Conservation (phyloP, 208 protist genomes). For the Trypanosoma cruzi region DNA sequence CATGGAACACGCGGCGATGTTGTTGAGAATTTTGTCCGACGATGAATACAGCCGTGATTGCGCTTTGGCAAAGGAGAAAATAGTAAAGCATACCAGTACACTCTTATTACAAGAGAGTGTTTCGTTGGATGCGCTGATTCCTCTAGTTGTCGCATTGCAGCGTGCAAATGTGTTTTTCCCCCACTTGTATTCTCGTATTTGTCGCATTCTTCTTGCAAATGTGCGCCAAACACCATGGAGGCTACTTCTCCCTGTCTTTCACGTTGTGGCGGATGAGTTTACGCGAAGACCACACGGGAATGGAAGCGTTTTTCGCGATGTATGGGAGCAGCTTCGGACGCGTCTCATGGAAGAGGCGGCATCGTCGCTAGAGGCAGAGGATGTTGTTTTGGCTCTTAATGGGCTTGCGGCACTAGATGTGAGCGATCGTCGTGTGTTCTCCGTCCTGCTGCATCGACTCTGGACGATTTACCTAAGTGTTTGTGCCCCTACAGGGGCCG, state of each 20-base stretch:
- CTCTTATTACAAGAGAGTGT: constrained; percentile 28
- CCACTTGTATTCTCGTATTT: constrained; percentile 67
- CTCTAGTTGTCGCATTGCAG: constrained; percentile 46
- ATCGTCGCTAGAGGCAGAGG: constrained; percentile 25
- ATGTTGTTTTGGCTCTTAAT: constrained; percentile 60
- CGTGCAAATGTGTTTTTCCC: constrained; percentile 57
- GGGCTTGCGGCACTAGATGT: constrained; percentile 77
- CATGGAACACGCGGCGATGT: constrained; percentile 35
- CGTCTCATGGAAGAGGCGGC: constrained; percentile 49
- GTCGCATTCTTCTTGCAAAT: constrained; percentile 57
- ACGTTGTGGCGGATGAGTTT: constrained; percentile 65
- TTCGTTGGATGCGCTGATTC: constrained; percentile 35
- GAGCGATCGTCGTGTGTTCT: constrained; percentile 57
- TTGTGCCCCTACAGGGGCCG: background rate
- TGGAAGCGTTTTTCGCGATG: constrained; percentile 71
- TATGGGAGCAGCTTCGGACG: constrained; percentile 73
- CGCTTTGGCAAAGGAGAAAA: constrained; percentile 29
- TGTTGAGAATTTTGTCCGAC: constrained; percentile 49
- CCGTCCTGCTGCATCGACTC: constrained; percentile 52
- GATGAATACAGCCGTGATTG: constrained; percentile 32
- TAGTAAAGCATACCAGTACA: constrained; percentile 19
- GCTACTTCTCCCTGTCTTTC: constrained; percentile 59
- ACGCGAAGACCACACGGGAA: constrained; percentile 44
- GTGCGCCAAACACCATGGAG: constrained; percentile 49
- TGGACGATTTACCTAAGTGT: constrained; percentile 37